Evolutionary conservation across 2,329 filamentous ascomycete species (phyloP).

Genomic region (Claviceps digitariae): DNA sequence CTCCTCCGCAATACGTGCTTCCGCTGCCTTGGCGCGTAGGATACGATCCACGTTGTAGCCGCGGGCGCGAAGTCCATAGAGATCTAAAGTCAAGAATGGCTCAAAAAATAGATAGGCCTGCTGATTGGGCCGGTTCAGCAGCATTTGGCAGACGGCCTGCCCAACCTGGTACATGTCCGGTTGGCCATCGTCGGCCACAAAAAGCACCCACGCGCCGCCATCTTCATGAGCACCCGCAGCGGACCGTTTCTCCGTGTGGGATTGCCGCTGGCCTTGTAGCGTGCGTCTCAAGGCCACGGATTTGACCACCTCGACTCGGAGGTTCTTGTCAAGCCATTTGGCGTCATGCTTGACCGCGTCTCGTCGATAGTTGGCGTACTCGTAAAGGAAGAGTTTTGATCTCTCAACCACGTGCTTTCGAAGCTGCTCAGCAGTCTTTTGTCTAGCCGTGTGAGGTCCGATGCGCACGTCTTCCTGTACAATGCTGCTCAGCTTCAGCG

Average conservation of each 20-base stretch:
- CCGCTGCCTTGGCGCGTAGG: slow-evolving; percentile 71
- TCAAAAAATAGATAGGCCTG: slow-evolving; percentile 85
- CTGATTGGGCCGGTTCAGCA: slow-evolving; percentile 72
- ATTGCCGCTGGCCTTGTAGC: slow-evolving; percentile 56
- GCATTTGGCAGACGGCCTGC: slow-evolving; percentile 66
- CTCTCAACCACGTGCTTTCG: slow-evolving; percentile 77
- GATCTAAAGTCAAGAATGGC: slow-evolving; percentile 73
- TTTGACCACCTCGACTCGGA: slow-evolving; percentile 64
- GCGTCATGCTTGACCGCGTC: slow-evolving; percentile 76
- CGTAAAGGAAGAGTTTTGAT: slow-evolving; percentile 79
- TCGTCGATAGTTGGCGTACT: slow-evolving; percentile 51
- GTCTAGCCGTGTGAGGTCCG: slow-evolving; percentile 51
- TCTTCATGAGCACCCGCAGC: slow-evolving; percentile 48
- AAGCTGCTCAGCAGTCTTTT: slow-evolving; percentile 53
- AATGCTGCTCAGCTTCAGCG: slow-evolving; percentile 58
- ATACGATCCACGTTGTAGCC: slow-evolving; percentile 97
- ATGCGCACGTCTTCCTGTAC: slow-evolving; percentile 68
- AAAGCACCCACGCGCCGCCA: slow-evolving; percentile 52
- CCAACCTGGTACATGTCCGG: slow-evolving; percentile 88
- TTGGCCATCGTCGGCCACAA: slow-evolving; percentile 52
- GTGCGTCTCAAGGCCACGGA: slow-evolving; percentile 65
- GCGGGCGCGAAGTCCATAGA: slow-evolving; percentile 68
- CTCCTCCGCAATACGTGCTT: slow-evolving; percentile 76
- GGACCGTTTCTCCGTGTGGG: slow-evolving; percentile 60
- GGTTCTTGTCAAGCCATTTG: slow-evolving; percentile 80